These are phyloP conservation scores for Wickerhamiella sorbophila DNA, from an alignment of 805 yeast genomes.

Conservation along the genomic window DNA sequence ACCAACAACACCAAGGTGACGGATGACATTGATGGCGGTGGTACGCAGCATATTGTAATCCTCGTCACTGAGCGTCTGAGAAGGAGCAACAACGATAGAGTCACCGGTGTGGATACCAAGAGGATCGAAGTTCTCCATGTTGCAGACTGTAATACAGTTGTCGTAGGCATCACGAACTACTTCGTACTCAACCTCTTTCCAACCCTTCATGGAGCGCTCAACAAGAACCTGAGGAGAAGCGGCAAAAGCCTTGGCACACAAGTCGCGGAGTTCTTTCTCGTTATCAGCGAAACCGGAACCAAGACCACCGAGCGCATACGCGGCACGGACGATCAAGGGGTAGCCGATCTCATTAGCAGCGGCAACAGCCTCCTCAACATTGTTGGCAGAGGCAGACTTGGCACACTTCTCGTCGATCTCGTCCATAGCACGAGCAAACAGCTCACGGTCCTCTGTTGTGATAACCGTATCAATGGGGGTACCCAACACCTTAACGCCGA, in stretches of 20 bases:
- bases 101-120: conserved; percentile 98
- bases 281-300: conserved; percentile 97
- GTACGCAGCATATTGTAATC: conserved; percentile 97
- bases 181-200: conserved; percentile 98
- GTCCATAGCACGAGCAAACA: conserved; percentile 87
- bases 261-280: conserved; percentile 62
- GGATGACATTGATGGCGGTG: conserved; percentile 90
- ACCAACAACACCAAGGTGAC: conserved; percentile 98
- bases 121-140: conserved; percentile 98
- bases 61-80: conserved; percentile 91
- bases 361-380: conserved; percentile 63
- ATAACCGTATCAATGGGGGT: conserved; percentile 91
- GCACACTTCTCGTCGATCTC: conserved; percentile 95
- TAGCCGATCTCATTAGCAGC: conserved; percentile 82
- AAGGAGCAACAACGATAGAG: conserved; percentile 96
- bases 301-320: conserved; percentile 92
- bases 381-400: conserved; percentile 70
- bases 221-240: conserved; percentile 91
- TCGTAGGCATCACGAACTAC: conserved; percentile 96
- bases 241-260: conserved; percentile 87
- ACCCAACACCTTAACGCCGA: conserved; percentile 92
- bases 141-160: conserved; percentile 97
- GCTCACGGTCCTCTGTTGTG: conserved; percentile 96
- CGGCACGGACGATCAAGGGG: conserved; percentile 96
- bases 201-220: conserved; percentile 95